Evolutionary conservation across 2,329 filamentous ascomycete genomes (phyloP).

Genomic region (Phoma sp.): DNA sequence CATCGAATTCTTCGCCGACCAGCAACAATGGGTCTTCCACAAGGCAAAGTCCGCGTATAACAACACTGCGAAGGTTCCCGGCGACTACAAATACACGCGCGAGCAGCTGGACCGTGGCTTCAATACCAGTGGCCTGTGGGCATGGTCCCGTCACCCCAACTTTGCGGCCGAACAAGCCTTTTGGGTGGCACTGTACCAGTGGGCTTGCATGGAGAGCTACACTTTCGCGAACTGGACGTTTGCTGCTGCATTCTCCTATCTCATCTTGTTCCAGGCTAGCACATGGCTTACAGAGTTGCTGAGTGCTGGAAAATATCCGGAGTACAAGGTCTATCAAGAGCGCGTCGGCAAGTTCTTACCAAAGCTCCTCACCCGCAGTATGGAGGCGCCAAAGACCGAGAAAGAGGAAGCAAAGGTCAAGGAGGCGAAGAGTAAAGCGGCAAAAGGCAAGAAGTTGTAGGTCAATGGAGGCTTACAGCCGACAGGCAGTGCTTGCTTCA

Average conservation of each 20-base stretch:
- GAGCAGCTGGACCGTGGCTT: conserved; percentile 91
- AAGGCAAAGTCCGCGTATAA: conserved; percentile 78
- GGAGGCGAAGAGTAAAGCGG: conserved; percentile 28
- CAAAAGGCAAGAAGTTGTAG: conserved; percentile 15
- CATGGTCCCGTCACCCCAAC: conserved; percentile 89
- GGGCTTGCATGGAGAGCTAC: conserved; percentile 77
- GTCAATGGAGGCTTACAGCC: too few species aligned
- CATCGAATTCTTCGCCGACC: conserved; percentile 82
- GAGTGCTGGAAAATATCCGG: conserved; percentile 80
- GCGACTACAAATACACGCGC: conserved; percentile 65
- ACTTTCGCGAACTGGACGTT: conserved; percentile 79
- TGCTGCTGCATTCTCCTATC: conserved; percentile 70
- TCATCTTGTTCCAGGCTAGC: conserved; percentile 86
- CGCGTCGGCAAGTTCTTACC: conserved; percentile 86
- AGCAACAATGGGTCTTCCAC: conserved; percentile 93
- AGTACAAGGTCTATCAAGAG: conserved; percentile 84
- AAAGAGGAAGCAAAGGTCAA: conserved; percentile 31
- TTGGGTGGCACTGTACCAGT: conserved; percentile 88
- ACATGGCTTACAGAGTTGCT: conserved; percentile 87
- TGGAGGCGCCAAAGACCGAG: conserved; percentile 33
- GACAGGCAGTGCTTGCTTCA: not conserved
- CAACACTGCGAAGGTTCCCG: conserved; percentile 72
- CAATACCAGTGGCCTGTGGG: conserved; percentile 81
- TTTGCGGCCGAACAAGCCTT: conserved; percentile 91
- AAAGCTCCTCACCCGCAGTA: conserved; percentile 45